Conservation (phyloP, 106 monocot genomes). For the Dendrobium nobile region DNA sequence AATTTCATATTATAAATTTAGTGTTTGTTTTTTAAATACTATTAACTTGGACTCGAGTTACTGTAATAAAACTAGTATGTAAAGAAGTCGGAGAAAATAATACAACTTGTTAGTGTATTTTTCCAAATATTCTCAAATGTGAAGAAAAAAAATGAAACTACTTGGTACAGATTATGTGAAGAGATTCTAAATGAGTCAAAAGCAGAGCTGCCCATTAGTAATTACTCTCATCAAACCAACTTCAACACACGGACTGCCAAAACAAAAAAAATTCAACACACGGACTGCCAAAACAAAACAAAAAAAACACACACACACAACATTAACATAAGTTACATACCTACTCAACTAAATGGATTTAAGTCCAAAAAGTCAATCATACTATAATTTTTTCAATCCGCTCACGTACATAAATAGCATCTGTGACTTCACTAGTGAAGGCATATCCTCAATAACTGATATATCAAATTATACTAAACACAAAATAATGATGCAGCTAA, state of each 20-base stretch:
- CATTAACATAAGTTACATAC: neutral
- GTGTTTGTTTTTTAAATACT: no score
- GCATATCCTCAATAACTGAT: constrained; percentile 21
- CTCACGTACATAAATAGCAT: neutral
- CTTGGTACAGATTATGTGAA: neutral
- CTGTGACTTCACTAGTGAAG: constrained; percentile 42
- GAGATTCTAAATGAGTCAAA: neutral
- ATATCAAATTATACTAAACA: neutral
- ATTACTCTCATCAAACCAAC: neutral
- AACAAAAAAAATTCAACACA: no score
- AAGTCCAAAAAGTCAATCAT: constrained; percentile 76
- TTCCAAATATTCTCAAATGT: neutral
- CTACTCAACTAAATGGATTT: constrained; percentile 83
- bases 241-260: no score
- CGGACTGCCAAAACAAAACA: no score
- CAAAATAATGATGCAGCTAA: neutral
- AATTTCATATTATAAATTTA: no score
- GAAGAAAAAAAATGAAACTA: neutral
- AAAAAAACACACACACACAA: neutral
- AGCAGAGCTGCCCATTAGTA: neutral
- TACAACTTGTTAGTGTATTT: neutral
- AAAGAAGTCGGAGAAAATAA: neutral
- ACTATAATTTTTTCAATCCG: constrained; percentile 14
- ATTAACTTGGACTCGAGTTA: neutral
- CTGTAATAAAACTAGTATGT: neutral